Evolutionary conservation across 2,329 filamentous ascomycete genomes (phyloP), one percentile per base, ranked within the genome.

Genomic region (Claviceps spartinae): DNA sequence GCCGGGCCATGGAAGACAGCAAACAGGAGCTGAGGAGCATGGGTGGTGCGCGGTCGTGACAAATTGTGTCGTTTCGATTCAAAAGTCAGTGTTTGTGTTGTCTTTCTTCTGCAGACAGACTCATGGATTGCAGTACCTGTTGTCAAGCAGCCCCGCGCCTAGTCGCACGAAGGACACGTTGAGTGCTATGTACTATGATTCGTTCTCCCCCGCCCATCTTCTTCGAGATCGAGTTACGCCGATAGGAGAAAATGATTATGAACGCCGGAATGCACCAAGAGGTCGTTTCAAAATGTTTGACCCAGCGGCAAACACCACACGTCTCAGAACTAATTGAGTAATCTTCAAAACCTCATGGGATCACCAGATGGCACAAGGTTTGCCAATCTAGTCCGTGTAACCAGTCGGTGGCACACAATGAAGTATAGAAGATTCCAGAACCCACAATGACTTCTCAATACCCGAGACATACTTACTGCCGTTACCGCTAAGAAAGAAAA

Each of bases 381-480:
- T 52, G 50, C 41, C 38, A 36, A 16, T 45, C 16, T 13, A 9
- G 18, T 24, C 38, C 14, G 36, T 52, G 51, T 36, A 16, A 42
- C 51, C 47, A 48, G 22, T 14, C 34, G 20, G 51, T 49, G 46
- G 22, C 14, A 49, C 51, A 30, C 47, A 24, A 42, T 52, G 51
- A 47, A 50, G 47, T 34, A 34, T 16, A 11, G 24, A 36, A 37
- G 30, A 38, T 50, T 50, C 51, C 37, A 52, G 51, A 52, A 52
- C 22, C 42, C 42, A 26, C 22, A 38, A 36, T 14, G 36, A 34
- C 30, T 47, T 26, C 24, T 37, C 34, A n/a, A 7, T 24, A 14
- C 9, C 50, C 38, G 50, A 51, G 44, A 51, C 50, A 51, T 47
- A 34, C 30, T 34, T 41, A 18, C 14, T 11, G 43, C n/a, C 37